Evolutionary conservation across 495 filamentous ascomycete species (phyloP), one percentile per base, ranked within the genome.

Genomic region (Evernia prunastri): DNA sequence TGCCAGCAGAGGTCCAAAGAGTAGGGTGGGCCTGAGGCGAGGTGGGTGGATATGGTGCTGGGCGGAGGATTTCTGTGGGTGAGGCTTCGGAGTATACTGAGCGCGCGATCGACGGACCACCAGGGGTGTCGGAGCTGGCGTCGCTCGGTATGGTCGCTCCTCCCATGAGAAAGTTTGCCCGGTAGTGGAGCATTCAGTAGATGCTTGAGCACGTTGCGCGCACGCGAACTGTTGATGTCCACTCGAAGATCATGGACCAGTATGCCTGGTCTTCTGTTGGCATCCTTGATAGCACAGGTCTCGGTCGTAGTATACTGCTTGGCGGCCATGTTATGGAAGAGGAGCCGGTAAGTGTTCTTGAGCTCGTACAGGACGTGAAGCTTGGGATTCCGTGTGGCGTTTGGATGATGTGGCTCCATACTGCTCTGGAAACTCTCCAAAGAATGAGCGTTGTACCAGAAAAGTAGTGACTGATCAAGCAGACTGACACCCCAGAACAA

Each of bases 1-100:
- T 58, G 56, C 56, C 56, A 58, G n/a, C 56, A 40, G n/a, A 58
- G 36, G 35, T 58, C 56, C 1, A 58, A 33, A 27, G 56, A 29
- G 27, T 58, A 58, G 18, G 56, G 56, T 11, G 56, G 36, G n/a
- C 56, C 56, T 10, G 56, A 27, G 9, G 56, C 56, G 35, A 58
- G n/a, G 35, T 39, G 39, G 23, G 35, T 10, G 20, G 56, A 39
- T 13, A 58, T 58, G 8, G 56, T 58, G 33, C 39, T 37, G 29
- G 35, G 35, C 4, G 18, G 25, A 37, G 35, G 56, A 8, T 58
- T 37, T 36, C 12, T 25, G 15, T 58, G 35, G 20, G 20, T 47
- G 56, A 58, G 56, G 18, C 25, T 58, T 23, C 12, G 9, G 23
- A 39, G 39, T n/a, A 39, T 37, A 12, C 3, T 37, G 10, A 58